A percentile compares a stretch with the other conserved stretches of the same genome.
Evolutionary conservation across 129 eudicot genomes (phyloP).

Genomic region (Chrysanthemum makinoi): DNA sequence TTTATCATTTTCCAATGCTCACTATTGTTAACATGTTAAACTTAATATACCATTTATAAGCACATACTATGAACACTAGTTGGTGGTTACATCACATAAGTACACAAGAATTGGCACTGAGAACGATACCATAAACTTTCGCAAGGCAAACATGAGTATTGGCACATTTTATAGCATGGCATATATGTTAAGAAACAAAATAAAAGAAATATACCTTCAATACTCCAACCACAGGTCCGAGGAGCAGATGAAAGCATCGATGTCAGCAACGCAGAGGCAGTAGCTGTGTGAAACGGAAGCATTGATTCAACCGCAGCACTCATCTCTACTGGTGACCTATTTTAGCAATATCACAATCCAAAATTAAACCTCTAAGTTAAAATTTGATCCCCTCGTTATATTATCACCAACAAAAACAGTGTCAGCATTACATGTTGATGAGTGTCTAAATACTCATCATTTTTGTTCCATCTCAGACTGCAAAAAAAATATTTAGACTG

Average conservation of each 20-base stretch:
- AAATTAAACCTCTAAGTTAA: background rate
- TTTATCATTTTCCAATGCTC: background rate
- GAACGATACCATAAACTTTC: background rate
- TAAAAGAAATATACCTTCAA: slow-evolving; percentile 50
- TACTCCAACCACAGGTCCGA: slow-evolving; percentile 62
- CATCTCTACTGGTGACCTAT: slow-evolving; percentile 84
- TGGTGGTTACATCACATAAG: background rate
- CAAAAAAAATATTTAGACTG: too few relatives aligned
- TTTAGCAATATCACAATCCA: slow-evolving; percentile 1
- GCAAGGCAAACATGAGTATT: background rate
- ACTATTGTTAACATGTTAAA: background rate
- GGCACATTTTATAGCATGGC: slow-evolving; percentile 6
- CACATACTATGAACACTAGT: background rate
- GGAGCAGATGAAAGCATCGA: slow-evolving; percentile 83
- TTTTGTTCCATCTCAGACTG: too few relatives aligned
- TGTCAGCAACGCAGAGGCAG: slow-evolving; percentile 87
- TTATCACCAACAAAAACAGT: background rate
- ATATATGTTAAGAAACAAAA: background rate
- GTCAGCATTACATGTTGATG: too few relatives aligned
- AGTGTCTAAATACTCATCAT: too few relatives aligned
- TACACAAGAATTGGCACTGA: background rate
- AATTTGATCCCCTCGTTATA: background rate
- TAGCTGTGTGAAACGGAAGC: slow-evolving; percentile 82
- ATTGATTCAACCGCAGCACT: slow-evolving; percentile 57
- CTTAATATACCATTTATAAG: background rate